Base-by-base conservation (phyloP, 1,139 yeast species). In the Trichomonascaceae sp. region DNA sequence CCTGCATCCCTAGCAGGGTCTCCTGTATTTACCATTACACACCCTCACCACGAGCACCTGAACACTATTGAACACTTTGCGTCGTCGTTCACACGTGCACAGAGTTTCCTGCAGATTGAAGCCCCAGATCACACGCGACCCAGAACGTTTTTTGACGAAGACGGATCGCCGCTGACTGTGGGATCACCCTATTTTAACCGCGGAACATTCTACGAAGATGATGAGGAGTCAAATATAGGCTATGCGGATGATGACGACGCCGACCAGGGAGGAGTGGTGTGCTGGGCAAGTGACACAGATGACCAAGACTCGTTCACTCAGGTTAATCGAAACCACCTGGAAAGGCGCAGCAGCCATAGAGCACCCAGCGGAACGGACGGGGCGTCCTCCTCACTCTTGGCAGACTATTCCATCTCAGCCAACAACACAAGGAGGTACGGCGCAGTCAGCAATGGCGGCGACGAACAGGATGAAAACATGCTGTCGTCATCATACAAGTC, bases 31-130 rank as follows among this genome's bases (percentile, higher is more conserved):
- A n/a, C n/a, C n/a, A n/a, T n/a, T n/a, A n/a, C n/a, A n/a, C n/a
- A n/a, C n/a, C n/a, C n/a, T n/a, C n/a, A n/a, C n/a, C 23, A 20
- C 23, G 11, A 11, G 9, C 23, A 20, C 11, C 11, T 71, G 18
- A 80, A 79, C 55, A 78, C 93, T 3, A 46, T 84, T 28, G 69
- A 71, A 40, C 74, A 81, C 38, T 84, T 84, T 57, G 92, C 93
- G 2, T 73, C 84, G 1, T 80, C 93, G 1, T 74, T 67, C 50
- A 65, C 73, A 30, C 65, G 95, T 47, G 93, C 94, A 0, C 92
- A 79, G 53, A 70, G 84, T 4, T 74, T 73, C 48, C 60, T 65
- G 43, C 62, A 72, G 5, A 60, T 74, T 34, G 80, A 74, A 42
- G 66, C 70, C 1, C 54, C 65, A 14, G 42, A 55, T 9, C 50